A percentile compares a stretch with the other conserved stretches of the same genome.
Evolutionary conservation across 768 basidiomycete species (phyloP).

Genomic region (Suillus ampliporus): DNA sequence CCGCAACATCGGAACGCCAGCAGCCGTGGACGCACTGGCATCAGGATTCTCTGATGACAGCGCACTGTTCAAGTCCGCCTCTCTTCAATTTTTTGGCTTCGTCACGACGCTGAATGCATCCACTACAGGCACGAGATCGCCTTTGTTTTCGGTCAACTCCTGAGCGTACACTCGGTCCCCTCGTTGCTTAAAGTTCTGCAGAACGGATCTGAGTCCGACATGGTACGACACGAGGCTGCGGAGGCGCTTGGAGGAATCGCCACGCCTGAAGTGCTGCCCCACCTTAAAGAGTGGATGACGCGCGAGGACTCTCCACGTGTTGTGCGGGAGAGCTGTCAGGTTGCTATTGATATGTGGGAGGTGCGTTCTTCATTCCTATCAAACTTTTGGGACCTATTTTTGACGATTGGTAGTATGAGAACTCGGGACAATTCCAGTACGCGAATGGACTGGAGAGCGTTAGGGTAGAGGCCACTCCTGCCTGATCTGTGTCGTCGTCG

Average conservation of each 20-base stretch:
- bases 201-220: slow-evolving; percentile 78
- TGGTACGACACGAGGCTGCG: slow-evolving; percentile 99
- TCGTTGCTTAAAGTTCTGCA: slow-evolving; percentile 80
- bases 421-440: slow-evolving; percentile 82
- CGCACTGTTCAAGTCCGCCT: slow-evolving; percentile 87
- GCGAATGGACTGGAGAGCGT: slow-evolving; percentile 54
- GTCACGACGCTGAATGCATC: not conserved
- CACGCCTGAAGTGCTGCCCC: slow-evolving; percentile 86
- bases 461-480: not conserved
- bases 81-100: not conserved
- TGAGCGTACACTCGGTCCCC: slow-evolving; percentile 88
- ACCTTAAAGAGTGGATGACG: slow-evolving; percentile 84
- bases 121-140: slow-evolving; percentile 91
- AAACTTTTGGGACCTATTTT: not conserved
- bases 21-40: slow-evolving; percentile 89
- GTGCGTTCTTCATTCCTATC: slow-evolving; percentile 44
- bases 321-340: slow-evolving; percentile 93
- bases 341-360: slow-evolving; percentile 98
- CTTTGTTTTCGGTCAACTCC: slow-evolving; percentile 96
- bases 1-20: slow-evolving; percentile 86
- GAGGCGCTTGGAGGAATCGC: slow-evolving; percentile 99
- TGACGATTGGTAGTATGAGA: slow-evolving; percentile 63
- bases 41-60: slow-evolving; percentile 89
- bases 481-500: not conserved
- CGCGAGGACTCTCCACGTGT: slow-evolving; percentile 83